These are phyloP conservation scores for Astrothelium macrocarpum DNA, from an alignment of 495 filamentous ascomycete species.

Conservation along the genomic window DNA sequence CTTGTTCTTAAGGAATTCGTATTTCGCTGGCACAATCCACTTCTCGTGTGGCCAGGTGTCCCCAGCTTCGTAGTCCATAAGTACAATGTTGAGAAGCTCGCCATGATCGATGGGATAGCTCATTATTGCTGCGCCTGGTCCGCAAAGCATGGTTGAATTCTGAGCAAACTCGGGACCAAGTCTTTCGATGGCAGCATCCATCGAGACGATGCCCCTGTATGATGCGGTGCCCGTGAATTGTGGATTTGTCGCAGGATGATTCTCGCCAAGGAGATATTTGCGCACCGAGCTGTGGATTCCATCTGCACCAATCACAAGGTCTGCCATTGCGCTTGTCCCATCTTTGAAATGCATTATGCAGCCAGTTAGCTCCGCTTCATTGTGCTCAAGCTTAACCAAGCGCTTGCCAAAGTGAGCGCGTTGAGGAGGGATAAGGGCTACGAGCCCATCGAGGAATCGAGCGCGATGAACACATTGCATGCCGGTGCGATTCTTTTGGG, in stretches of 20 bases:
- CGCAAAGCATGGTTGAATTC: background rate
- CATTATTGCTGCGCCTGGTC: slow-evolving; percentile 5
- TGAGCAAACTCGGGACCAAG: background rate
- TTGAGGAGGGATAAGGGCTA: background rate
- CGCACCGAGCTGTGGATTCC: slow-evolving; percentile 12
- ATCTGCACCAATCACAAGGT: slow-evolving; percentile 23
- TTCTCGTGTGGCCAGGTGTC: background rate
- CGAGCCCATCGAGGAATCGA: background rate
- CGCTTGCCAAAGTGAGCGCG: background rate
- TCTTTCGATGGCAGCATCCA: background rate
- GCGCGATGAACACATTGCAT: background rate
- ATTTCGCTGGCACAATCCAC: background rate
- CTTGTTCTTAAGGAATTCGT: background rate
- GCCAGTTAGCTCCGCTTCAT: background rate
- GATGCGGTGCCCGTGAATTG: slow-evolving; percentile 3
- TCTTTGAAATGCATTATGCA: slow-evolving; percentile 13
- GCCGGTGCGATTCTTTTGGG: background rate
- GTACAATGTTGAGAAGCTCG: slow-evolving; percentile 14
- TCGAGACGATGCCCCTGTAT: background rate
- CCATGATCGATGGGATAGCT: slow-evolving; percentile 15
- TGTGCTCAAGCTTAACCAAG: background rate
- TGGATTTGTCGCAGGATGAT: slow-evolving; percentile 3
- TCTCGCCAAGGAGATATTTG: slow-evolving; percentile 5
- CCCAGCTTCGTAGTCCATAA: background rate
- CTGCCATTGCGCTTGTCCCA: slow-evolving; percentile 24